Percentiles rank a stretch among this genome's conserved stretches.
Evolutionary conservation across 2,329 filamentous ascomycete species (phyloP).

Genomic region (Triangularia verruculosa): DNA sequence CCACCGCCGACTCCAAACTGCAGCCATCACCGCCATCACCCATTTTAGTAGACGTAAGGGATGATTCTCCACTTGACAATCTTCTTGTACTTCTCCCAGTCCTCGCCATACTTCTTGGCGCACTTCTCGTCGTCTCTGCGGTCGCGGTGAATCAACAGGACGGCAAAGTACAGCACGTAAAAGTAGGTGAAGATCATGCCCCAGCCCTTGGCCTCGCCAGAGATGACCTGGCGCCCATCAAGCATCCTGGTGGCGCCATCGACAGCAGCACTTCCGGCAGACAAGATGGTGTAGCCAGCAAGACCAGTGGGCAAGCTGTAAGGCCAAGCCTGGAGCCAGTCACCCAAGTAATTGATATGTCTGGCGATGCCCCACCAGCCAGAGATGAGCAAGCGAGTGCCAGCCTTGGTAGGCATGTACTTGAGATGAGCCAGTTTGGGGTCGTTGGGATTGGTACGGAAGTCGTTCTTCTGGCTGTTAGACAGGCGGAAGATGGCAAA

Average conservation of each 20-base stretch:
- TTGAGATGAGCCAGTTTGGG: constrained; percentile 74
- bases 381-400: constrained; percentile 75
- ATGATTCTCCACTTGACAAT: constrained; percentile 79
- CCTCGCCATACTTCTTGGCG: constrained; percentile 81
- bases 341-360: constrained; percentile 94
- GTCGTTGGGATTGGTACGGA: constrained; percentile 83
- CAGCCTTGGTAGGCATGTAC: constrained; percentile 80
- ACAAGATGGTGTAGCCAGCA: constrained; percentile 73
- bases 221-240: constrained; percentile 64
- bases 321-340: constrained; percentile 92
- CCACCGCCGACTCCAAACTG: not conserved
- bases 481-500: constrained; percentile 91
- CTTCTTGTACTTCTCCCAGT: constrained; percentile 87
- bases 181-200: constrained; percentile 91
- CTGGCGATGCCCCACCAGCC: constrained; percentile 93
- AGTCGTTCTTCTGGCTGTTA: constrained; percentile 93
- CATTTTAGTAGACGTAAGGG: constrained; percentile 71
- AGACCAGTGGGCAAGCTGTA: constrained; percentile 84
- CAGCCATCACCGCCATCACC: not conserved
- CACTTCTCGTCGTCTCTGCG: constrained; percentile 89
- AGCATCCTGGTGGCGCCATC: constrained; percentile 54
- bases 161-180: constrained; percentile 86
- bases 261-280: constrained; percentile 45
- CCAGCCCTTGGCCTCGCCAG: constrained; percentile 73
- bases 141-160: constrained; percentile 83